Base-by-base conservation (phyloP, 768 basidiomycete genomes). In the Porphyrellus cyaneotinctus region DNA sequence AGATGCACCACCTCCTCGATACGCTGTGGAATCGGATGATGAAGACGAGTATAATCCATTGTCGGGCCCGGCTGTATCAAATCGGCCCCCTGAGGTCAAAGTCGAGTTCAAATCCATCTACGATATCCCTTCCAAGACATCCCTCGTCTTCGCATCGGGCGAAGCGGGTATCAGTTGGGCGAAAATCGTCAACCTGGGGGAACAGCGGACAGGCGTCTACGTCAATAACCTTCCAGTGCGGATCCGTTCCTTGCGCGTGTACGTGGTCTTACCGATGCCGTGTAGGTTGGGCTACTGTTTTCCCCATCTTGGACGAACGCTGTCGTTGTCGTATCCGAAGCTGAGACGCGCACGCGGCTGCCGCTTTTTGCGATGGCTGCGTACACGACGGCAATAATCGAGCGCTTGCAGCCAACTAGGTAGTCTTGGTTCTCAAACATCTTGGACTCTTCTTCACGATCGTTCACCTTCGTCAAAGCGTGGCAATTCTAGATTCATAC, bases 21-120 rank as follows among this genome's bases (percentile, higher is more conserved):
- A 86, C 54, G 78, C 78, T 33, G 68, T 85, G 44, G 84, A 86
- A 60, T 84, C 83, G 5, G 84, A 86, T 54, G 83, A 84, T n/a
- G 83, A 83, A 53, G 84, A 85, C 47, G 82, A 85, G 59, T 72
- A 74, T 54, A 78, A 78, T 48, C 78, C 79, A 14, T 63, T 75
- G 3, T 59, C 64, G 4, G 24, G 42, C 2, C 30, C 51, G 23
- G 38, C 43, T n/a, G 20, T 15, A 18, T 39, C 58, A 46, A 52
- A 60, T 53, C 57, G 41, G 13, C 57, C 23, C 20, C 53, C 37
- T 39, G 57, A 61, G 44, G 49, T 55, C 57, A 42, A 72, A 31
- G 59, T 81, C 58, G 69, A 73, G 54, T 63, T 82, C 51, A 54
- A 70, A 10, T 76, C 76, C 3, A 58, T 73, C 38, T 44, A 55